phyloP scores from a whole-genome alignment of 768 basidiomycete species.

The Pleurotus ostreatus region DNA sequence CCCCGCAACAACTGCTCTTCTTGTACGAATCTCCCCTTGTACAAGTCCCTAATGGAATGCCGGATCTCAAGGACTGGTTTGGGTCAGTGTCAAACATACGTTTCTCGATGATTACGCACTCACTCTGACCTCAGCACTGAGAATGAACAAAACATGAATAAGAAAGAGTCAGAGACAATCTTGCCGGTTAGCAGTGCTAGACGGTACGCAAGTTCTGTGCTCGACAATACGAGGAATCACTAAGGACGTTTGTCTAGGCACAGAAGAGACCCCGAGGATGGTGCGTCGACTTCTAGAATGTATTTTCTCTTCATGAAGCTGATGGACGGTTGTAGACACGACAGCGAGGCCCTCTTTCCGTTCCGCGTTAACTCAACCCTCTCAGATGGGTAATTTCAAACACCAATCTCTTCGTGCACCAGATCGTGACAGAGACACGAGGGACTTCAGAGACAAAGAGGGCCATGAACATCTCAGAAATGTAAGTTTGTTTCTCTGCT shows the following conservation, averaged over 20 bases:
- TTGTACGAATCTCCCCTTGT: conserved; percentile 77
- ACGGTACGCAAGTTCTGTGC: conserved; percentile 40
- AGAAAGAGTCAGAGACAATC: conserved; percentile 66
- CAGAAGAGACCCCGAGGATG: conserved; percentile 73
- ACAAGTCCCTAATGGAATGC: conserved; percentile 69
- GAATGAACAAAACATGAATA: conserved; percentile 59
- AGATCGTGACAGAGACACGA: conserved; percentile 54
- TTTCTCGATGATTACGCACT: conserved; percentile 21
- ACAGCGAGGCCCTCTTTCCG: conserved; percentile 66
- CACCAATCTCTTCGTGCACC: conserved; percentile 75
- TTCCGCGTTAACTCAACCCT: conserved; percentile 71
- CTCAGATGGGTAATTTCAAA: conserved; percentile 92
- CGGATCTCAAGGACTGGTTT: conserved; percentile 82
- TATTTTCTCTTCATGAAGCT: not conserved
- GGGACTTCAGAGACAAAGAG: conserved; percentile 68
- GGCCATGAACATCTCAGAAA: conserved; percentile 76
- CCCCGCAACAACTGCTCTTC: conserved; percentile 61
- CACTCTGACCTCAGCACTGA: conserved; percentile 37
- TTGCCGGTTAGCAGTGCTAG: conserved; percentile 46
- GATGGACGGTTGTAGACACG: conserved; percentile 32
- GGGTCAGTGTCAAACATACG: conserved; percentile 51
- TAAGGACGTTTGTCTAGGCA: conserved; percentile 42
- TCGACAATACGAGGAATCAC: not conserved
- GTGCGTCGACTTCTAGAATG: conserved; percentile 22
- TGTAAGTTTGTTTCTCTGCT: conserved; percentile 35